Percentiles rank a stretch among this genome's conserved stretches.
These are phyloP conservation scores for Colletotrichum ledebouriae DNA, from an alignment of 2,329 filamentous ascomycete species.

Conservation along the genomic window DNA sequence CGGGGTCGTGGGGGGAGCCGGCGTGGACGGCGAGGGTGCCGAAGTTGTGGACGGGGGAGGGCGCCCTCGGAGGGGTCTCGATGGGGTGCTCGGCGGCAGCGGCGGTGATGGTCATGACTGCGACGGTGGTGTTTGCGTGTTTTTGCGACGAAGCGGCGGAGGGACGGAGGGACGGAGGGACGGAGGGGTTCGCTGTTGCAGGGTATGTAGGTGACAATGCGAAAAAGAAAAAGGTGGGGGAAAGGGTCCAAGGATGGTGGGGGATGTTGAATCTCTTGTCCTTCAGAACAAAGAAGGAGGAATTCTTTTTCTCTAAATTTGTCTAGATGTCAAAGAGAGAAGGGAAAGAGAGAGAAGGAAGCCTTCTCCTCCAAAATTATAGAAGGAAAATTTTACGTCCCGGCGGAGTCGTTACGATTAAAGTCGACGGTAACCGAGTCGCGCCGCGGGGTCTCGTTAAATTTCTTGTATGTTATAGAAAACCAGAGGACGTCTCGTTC, in stretches of 20 bases:
- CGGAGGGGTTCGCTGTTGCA: constrained; percentile 7
- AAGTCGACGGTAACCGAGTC: constrained; percentile 37
- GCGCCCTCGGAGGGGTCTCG: constrained; percentile 45
- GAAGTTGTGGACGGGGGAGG: constrained; percentile 83
- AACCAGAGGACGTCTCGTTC: constrained; percentile 25
- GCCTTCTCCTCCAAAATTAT: neutral
- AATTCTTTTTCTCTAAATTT: neutral
- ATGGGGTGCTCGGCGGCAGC: constrained; percentile 51
- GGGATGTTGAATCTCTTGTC: constrained; percentile 22
- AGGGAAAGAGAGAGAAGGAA: constrained; percentile 7
- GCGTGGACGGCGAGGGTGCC: constrained; percentile 96
- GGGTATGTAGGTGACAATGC: neutral
- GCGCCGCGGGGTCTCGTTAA: constrained; percentile 30
- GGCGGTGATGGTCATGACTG: constrained; percentile 46
- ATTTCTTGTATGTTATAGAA: constrained; percentile 38
- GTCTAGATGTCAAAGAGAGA: constrained; percentile 1
- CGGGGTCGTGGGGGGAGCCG: constrained; percentile 89
- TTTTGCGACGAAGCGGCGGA: neutral
- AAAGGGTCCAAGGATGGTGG: constrained; percentile 9
- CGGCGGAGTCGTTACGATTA: constrained; percentile 14
- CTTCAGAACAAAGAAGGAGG: neutral
- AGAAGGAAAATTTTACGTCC: neutral
- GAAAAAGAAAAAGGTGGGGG: neutral
- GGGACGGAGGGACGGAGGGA: constrained; percentile 1
- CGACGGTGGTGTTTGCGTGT: constrained; percentile 15